Evolutionary conservation across 2,329 filamentous ascomycete species (phyloP).

Genomic region (Westerdykella ornata): DNA sequence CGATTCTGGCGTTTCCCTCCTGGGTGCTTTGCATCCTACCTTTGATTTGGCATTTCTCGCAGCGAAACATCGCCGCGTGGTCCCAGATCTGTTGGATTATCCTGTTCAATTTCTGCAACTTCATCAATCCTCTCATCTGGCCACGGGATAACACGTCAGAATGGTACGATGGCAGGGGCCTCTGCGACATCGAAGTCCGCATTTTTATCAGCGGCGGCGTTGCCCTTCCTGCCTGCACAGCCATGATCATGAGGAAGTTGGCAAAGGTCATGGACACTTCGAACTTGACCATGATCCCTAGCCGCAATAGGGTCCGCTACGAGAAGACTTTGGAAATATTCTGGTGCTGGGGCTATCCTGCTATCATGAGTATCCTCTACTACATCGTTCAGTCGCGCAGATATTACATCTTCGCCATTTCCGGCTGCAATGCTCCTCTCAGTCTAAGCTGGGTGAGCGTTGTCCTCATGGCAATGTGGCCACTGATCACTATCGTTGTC

Average conservation of each 20-base stretch:
- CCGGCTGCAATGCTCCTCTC: constrained; percentile 52
- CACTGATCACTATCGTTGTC: constrained; percentile 48
- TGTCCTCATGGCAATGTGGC: constrained; percentile 51
- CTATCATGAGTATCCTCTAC: constrained; percentile 51
- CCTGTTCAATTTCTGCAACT: constrained; percentile 51
- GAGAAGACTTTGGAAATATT: constrained; percentile 47
- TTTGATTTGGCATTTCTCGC: constrained; percentile 53
- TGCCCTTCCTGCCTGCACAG: constrained; percentile 47
- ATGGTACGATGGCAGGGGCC: constrained; percentile 54
- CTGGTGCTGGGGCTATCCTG: constrained; percentile 52
- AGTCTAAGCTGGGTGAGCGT: constrained; percentile 54
- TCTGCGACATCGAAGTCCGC: constrained; percentile 61
- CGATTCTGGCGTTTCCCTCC: constrained; percentile 45
- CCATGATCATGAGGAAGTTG: constrained; percentile 55
- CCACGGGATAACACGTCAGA: constrained; percentile 48
- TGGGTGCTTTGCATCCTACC: constrained; percentile 52
- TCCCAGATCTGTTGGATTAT: constrained; percentile 52
- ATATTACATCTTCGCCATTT: constrained; percentile 53
- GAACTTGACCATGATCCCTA: constrained; percentile 47
- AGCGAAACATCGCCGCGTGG: constrained; percentile 55
- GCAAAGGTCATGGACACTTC: constrained; percentile 56
- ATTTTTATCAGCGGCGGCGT: constrained; percentile 49
- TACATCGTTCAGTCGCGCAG: constrained; percentile 54
- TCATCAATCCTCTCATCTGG: constrained; percentile 61
- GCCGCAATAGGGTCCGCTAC: constrained; percentile 42